Evolutionary conservation across 768 basidiomycete species (phyloP), one percentile per base, ranked within the genome.

Genomic region (Rhodotorula babjevae): DNA sequence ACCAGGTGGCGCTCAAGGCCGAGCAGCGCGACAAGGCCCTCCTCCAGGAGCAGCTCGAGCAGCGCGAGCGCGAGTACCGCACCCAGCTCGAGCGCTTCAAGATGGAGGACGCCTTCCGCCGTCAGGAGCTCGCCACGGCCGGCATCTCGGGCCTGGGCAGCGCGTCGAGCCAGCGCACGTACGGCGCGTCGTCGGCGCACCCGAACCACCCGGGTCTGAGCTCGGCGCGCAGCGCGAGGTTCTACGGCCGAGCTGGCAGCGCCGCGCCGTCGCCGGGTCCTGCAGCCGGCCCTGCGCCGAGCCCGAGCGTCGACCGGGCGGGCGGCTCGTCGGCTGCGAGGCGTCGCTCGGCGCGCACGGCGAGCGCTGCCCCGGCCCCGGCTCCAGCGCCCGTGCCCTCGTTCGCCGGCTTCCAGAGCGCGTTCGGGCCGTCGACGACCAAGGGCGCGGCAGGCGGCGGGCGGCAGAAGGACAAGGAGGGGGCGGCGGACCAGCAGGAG

Each of bases 61-160:
- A 33, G 50, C 66, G 68, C 33, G 69, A 75, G 50, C 68, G 68
- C 61, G 74, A 75, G 25, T 31, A 59, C 27, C 33, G 44, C 58
- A 33, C 44, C 5, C 59, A 58, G 19, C 8, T 67, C 11, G 64
- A 71, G n/a, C 8, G 19, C 11, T 31, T 61, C 3, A 62, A 63
- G 50, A 53, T 59, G 14, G 61, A 65, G 14, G 62, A 46, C 21
- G 69, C 64, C 1, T 75, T 75, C 50, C n/a, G 57, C 46, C 58
- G 69, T 1, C 63, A 71, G 47, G 64, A 71, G 56, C n/a, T 57
- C 18, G 64, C 61, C 11, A 66, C 63, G 40, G 53, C 69, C 33
- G 58, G 33, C 14, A 27, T 31, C 7, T 14, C 49, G 29, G 46
- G 25, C 36, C 11, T 27, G 44, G 44, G 44, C 44, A 46, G 44